Evolutionary conservation across 441 rosid species (phyloP).

Genomic region (Theobroma grandiflorum): DNA sequence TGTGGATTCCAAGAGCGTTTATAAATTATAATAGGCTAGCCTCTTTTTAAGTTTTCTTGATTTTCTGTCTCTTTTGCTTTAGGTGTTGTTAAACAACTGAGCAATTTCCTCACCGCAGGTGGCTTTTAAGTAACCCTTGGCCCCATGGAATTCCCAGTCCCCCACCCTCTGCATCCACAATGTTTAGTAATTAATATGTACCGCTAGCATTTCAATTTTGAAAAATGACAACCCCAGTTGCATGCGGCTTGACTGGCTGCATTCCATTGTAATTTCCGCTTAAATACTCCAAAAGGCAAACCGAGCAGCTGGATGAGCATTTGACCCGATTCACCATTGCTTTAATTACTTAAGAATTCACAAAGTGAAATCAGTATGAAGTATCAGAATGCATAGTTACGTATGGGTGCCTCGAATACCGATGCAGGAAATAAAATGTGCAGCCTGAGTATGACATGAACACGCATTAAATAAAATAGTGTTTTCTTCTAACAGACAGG

Average conservation of each 20-base stretch:
- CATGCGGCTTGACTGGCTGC: not conserved
- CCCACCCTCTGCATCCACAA: too few species aligned
- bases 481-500: conserved; percentile 30
- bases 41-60: too few species aligned
- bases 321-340: not conserved
- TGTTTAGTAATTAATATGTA: not conserved
- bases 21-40: too few species aligned
- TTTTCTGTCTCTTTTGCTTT: too few species aligned
- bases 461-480: not conserved
- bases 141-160: not conserved
- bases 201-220: not conserved
- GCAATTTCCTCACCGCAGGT: too few species aligned
- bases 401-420: not conserved
- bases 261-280: not conserved
- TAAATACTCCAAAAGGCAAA: not conserved
- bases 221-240: not conserved
- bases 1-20: too few species aligned
- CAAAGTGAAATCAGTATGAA: not conserved
- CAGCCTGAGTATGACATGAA: not conserved
- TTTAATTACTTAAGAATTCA: not conserved
- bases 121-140: not conserved
- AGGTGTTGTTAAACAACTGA: too few species aligned
- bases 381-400: not conserved
- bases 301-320: not conserved
- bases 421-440: not conserved